These are phyloP conservation scores for Camellia oleifera DNA, from an alignment of 179 eudicot genomes.

Conservation along the genomic window DNA sequence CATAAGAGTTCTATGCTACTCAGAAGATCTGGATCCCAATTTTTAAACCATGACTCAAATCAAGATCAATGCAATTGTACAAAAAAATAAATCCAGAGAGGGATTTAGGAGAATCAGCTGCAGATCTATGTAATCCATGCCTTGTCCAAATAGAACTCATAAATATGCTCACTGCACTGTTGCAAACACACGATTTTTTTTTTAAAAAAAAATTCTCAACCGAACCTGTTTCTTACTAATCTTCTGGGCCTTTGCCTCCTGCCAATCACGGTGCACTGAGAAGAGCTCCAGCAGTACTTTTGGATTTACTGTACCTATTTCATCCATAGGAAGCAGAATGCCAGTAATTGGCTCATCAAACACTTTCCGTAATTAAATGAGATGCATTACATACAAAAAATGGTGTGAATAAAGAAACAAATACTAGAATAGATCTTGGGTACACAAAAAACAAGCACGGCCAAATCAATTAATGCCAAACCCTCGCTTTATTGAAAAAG, in stretches of 20 bases:
- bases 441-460: background rate
- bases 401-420: constrained; percentile 5
- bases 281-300: constrained; percentile 83
- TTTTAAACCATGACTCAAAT: background rate
- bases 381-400: background rate
- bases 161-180: background rate
- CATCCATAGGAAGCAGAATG: constrained; percentile 22
- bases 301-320: constrained; percentile 62
- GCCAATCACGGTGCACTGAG: constrained; percentile 86
- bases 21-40: background rate
- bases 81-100: background rate
- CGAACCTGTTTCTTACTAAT: constrained; percentile 71
- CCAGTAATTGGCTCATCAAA: background rate
- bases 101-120: constrained; percentile 5
- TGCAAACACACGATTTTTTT: background rate
- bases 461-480: background rate
- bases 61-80: background rate
- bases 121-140: constrained; percentile 2
- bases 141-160: constrained; percentile 2
- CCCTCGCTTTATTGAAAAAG: background rate
- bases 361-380: background rate
- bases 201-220: background rate
- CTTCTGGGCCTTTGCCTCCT: constrained; percentile 64
- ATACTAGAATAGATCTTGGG: background rate
- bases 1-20: background rate